Conservation (phyloP, 352 stramenopile genomes). For the Pythium volutum region DNA sequence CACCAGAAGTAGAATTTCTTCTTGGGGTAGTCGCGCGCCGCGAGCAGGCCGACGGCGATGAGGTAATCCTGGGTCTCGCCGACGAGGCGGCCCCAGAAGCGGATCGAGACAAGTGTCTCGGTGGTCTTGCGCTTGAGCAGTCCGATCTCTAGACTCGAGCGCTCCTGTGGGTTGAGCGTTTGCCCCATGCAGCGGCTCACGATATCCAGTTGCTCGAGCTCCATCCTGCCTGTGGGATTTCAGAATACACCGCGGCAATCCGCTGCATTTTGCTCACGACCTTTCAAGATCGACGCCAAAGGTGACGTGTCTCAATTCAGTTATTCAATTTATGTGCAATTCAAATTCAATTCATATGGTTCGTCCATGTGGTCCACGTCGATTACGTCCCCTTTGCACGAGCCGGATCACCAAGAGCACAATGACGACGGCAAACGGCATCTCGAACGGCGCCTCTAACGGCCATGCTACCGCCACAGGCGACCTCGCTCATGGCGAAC, state of each 20-base stretch:
- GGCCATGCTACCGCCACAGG: too few species aligned
- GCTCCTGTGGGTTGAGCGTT: constrained; percentile 70
- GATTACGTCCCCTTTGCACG: background rate
- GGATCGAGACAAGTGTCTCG: constrained; percentile 57
- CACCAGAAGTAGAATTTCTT: constrained; percentile 89
- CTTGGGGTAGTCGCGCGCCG: constrained; percentile 61
- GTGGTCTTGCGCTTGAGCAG: constrained; percentile 66
- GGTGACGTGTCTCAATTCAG: constrained; percentile 12
- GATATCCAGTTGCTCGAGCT: constrained; percentile 74
- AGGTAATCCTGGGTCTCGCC: constrained; percentile 72
- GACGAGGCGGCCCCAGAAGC: constrained; percentile 67
- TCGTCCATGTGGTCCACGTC: constrained; percentile 15
- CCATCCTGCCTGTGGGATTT: constrained; percentile 31
- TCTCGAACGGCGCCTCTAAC: constrained; percentile 1
- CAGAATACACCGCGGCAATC: background rate
- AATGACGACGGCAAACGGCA: background rate
- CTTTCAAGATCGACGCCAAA: constrained; percentile 22
- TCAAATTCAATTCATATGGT: background rate
- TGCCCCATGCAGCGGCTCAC: constrained; percentile 64
- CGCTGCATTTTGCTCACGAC: background rate
- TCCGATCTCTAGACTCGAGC: constrained; percentile 72
- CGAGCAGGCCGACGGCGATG: constrained; percentile 52
- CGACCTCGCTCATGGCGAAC: constrained; percentile 17
- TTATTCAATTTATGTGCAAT: too few species aligned
- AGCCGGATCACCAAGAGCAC: background rate